Evolutionary conservation across 352 stramenopile species (phyloP).

Genomic region (Aphanomyces cochlioides): DNA sequence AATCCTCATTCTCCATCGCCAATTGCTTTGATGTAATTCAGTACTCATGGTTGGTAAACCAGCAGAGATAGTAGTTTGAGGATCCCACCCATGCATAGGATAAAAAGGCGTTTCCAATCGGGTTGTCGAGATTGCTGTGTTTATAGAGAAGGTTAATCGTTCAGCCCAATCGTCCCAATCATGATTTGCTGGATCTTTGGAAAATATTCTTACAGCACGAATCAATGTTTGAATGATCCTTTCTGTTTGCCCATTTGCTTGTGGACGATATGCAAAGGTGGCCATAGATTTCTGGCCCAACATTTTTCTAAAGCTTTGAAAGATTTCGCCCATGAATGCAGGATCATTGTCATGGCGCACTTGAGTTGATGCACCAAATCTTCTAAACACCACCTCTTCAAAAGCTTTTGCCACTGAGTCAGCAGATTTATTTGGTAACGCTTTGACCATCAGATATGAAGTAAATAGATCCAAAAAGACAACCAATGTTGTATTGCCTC

Average conservation of each 20-base stretch:
- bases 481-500: no score
- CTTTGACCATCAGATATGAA: no score
- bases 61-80: conserved; percentile 3
- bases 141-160: not conserved
- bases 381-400: not conserved
- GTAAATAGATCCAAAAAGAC: no score
- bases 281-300: not conserved
- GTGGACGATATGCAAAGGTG: not conserved
- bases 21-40: no score
- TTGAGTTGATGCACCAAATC: not conserved
- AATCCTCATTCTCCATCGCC: no score
- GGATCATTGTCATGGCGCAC: not conserved
- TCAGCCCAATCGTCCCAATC: conserved; percentile 1
- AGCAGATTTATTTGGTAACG: no score
- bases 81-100: not conserved
- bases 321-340: not conserved
- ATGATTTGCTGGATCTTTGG: not conserved
- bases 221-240: not conserved
- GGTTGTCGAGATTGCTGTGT: not conserved
- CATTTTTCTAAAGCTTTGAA: not conserved
- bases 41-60: not conserved
- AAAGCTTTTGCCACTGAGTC: no score
- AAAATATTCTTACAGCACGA: not conserved
- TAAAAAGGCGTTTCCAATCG: not conserved
- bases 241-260: not conserved